A percentile compares a stretch with the other conserved stretches of the same genome.
These are phyloP conservation scores for Beverwykella pulmonaria DNA, from an alignment of 495 filamentous ascomycete species.

Conservation along the genomic window DNA sequence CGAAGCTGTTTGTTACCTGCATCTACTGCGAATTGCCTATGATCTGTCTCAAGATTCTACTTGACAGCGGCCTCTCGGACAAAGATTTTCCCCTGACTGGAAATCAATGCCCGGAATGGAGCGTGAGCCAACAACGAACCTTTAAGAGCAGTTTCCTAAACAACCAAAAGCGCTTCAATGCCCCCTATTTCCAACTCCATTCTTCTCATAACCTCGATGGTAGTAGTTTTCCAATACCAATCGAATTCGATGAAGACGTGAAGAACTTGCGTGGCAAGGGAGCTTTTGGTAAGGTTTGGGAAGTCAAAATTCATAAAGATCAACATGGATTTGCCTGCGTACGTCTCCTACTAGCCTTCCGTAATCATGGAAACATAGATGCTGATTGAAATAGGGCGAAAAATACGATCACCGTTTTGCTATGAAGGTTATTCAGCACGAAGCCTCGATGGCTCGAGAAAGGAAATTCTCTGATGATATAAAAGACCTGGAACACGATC, in stretches of 20 bases:
- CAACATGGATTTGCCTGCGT: background rate
- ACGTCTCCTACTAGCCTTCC: background rate
- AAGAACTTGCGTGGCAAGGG: conserved; percentile 5
- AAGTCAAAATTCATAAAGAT: conserved; percentile 6
- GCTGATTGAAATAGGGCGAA: background rate
- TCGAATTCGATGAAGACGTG: conserved; percentile 4
- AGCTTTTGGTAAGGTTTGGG: conserved; percentile 17
- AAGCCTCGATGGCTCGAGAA: conserved; percentile 6
- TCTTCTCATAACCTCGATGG: conserved; percentile 3
- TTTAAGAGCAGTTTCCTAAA: background rate
- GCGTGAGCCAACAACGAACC: background rate
- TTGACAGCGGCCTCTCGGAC: conserved; percentile 9
- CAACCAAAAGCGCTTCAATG: conserved; percentile 10
- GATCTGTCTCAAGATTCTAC: conserved; percentile 8
- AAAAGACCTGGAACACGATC: background rate
- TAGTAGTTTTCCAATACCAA: conserved; percentile 9
- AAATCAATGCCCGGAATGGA: background rate
- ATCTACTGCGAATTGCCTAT: background rate
- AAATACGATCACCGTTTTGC: background rate
- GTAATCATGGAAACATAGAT: background rate
- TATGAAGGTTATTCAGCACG: conserved; percentile 11
- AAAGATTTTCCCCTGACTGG: background rate
- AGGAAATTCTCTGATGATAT: conserved; percentile 1
- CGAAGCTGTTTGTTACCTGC: conserved; percentile 12
- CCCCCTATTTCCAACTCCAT: conserved; percentile 1